Conservation (phyloP, 129 eudicot genomes). For the Solidago caesia region DNA sequence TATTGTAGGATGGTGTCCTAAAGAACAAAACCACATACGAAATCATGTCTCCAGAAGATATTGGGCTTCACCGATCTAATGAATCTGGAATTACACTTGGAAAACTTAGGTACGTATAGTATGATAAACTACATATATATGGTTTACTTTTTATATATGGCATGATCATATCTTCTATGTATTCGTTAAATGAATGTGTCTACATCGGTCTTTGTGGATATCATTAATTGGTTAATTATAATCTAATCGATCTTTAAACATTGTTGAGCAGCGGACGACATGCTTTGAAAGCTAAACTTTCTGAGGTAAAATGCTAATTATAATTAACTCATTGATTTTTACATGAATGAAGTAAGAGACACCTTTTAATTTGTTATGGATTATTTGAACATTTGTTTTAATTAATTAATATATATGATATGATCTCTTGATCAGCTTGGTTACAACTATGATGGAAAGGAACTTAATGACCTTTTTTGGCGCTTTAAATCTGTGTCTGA, state of each 20-base stretch:
- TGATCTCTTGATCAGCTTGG: conserved; percentile 51
- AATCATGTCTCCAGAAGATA: neutral
- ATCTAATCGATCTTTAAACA: neutral
- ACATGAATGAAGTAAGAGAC: neutral
- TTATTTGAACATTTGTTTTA: neutral
- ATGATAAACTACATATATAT: too few relatives aligned
- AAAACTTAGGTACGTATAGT: neutral
- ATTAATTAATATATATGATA: neutral
- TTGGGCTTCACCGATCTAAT: neutral
- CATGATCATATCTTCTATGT: too few relatives aligned
- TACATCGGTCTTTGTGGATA: too few relatives aligned
- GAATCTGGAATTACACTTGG: neutral
- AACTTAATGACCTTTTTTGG: conserved; percentile 68
- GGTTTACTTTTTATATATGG: too few relatives aligned
- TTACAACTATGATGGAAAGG: conserved; percentile 56
- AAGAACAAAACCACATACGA: neutral
- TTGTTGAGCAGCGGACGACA: conserved; percentile 68
- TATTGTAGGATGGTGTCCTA: neutral
- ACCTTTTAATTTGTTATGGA: neutral
- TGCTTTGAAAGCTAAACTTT: conserved; percentile 69
- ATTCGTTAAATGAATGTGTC: too few relatives aligned
- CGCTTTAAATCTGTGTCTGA: conserved; percentile 76
- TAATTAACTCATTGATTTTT: neutral
- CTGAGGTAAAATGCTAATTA: conserved; percentile 44
- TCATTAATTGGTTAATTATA: too few relatives aligned